Evolutionary conservation across 768 basidiomycete species (phyloP), one percentile per base, ranked within the genome.

Genomic region (Podaxis sp.): DNA sequence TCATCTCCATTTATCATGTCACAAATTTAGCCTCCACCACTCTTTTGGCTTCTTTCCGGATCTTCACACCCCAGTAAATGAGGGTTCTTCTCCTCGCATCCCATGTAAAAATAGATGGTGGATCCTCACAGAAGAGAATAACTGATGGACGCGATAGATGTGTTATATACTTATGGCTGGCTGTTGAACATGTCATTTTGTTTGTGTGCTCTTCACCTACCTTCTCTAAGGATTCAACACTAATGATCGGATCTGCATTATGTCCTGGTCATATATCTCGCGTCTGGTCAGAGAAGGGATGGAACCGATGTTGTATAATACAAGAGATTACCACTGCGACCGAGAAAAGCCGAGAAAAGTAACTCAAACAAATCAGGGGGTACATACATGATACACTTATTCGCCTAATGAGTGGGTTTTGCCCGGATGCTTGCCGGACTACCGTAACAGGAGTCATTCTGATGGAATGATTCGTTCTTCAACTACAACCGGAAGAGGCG

Each of bases 401-500:
- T 33, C 33, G 33, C 33, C 8, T 33, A 8, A 7, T 29, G 33
- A 9, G 8, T 33, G 33, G 33, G 8, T 33, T 9, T 33, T 33
- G 33, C 33, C 33, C 33, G 33, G 33, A 33, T n/a, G 13, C 41
- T 15, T 7, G 41, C 11, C 24, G 25, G 17, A 53, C 11, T 7
- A 9, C 5, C 38, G 22, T 40, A 11, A 15, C 4, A 36, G 33
- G 22, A 2, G 3, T 4, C 60, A 4, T 43, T 25, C 29, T 41
- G 6, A 22, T 33, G 33, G 33, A 33, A 33, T 33, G 33, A 33
- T 33, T 33, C 6, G 8, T 33, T 33, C 33, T 36, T 33, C 29
- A 49, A 15, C 55, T 33, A 74, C 49, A 68, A 65, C 47, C 68
- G 65, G 70, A 76, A 76, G 47, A 71, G 66, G 43, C 75, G 66